These are phyloP conservation scores for Nidularia sp. DNA, from an alignment of 768 basidiomycete species.

Conservation along the genomic window DNA sequence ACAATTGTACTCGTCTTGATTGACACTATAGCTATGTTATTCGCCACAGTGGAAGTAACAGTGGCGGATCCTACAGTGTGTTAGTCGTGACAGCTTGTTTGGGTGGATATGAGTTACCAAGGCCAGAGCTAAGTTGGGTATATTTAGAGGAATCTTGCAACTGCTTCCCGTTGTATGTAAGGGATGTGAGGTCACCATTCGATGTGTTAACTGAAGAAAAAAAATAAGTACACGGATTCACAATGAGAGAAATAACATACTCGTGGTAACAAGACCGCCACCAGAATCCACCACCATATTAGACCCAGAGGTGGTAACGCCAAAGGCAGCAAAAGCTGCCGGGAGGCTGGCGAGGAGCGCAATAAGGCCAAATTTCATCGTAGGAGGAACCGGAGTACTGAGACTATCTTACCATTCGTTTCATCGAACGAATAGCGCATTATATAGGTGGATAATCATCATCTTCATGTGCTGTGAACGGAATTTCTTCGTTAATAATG, in stretches of 20 bases:
- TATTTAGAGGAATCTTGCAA: slow-evolving; percentile 40
- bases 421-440: too few relatives aligned
- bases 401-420: neutral
- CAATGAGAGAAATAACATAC: slow-evolving; percentile 16
- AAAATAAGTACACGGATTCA: neutral
- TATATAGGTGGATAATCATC: too few relatives aligned
- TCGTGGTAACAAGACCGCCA: slow-evolving; percentile 38
- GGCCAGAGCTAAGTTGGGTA: slow-evolving; percentile 42
- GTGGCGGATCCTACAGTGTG: slow-evolving; percentile 29
- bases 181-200: slow-evolving; percentile 42
- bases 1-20: slow-evolving; percentile 41
- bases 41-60: slow-evolving; percentile 33
- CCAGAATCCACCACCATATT: slow-evolving; percentile 40
- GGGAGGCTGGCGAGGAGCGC: slow-evolving; percentile 21
- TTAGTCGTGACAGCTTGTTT: neutral
- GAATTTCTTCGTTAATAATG: neutral
- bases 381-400: slow-evolving; percentile 2
- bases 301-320: slow-evolving; percentile 35
- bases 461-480: neutral
- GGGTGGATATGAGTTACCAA: slow-evolving; percentile 21
- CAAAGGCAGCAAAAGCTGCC: slow-evolving; percentile 38
- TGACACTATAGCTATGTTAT: slow-evolving; percentile 35
- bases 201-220: slow-evolving; percentile 27
- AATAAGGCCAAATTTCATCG: slow-evolving; percentile 18
- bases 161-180: slow-evolving; percentile 41